A percentile compares a stretch with the other conserved stretches of the same genome.
Evolutionary conservation across 2,329 filamentous ascomycete species (phyloP).

Genomic region (Botryotinia globosa): DNA sequence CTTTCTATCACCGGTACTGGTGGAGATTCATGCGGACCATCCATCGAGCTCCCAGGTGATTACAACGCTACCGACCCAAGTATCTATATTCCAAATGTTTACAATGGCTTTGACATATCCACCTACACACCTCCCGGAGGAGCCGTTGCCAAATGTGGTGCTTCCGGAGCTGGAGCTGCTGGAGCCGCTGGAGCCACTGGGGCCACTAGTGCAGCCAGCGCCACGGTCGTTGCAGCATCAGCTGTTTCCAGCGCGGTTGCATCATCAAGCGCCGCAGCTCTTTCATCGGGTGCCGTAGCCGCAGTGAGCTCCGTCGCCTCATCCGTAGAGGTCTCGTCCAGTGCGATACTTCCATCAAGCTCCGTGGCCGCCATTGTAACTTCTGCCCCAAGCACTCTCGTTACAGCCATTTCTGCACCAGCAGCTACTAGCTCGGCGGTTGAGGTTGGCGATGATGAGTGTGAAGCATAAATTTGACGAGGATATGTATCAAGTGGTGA

Average conservation of each 20-base stretch:
- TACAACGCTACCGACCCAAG: constrained; percentile 28
- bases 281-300: neutral
- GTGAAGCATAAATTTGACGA: constrained; percentile 3
- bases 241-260: neutral
- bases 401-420: neutral
- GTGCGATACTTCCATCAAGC: neutral
- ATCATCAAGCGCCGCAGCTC: neutral
- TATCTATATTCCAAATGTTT: constrained; percentile 32
- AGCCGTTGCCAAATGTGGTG: constrained; percentile 24
- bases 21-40: constrained; percentile 24
- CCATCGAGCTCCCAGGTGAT: constrained; percentile 30
- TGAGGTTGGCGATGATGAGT: constrained; percentile 6
- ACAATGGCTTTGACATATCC: constrained; percentile 28
- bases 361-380: neutral
- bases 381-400: neutral
- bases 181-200: no score
- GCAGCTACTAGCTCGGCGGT: neutral
- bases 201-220: neutral
- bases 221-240: neutral
- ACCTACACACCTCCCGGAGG: constrained; percentile 31
- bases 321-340: neutral
- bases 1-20: constrained; percentile 30
- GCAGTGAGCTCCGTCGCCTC: neutral
- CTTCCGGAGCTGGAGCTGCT: neutral
- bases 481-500: neutral